Evolutionary conservation across 2,329 filamentous ascomycete genomes (phyloP).

Genomic region (Calonectria montana): DNA sequence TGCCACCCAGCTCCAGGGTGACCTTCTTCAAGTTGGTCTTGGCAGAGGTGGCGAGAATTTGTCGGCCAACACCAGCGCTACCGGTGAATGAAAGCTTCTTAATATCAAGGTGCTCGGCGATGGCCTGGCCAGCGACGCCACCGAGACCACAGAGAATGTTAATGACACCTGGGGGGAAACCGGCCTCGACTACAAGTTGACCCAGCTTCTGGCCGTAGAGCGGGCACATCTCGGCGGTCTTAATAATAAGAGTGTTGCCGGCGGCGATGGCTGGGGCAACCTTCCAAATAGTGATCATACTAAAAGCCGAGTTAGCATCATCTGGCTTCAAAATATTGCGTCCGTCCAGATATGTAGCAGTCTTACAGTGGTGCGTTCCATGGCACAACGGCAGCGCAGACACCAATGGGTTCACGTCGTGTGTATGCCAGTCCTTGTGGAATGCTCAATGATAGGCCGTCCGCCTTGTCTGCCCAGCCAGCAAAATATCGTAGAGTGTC

Average conservation of each 20-base stretch:
- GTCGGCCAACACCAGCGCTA: slow-evolving; percentile 72
- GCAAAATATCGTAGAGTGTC: slow-evolving; percentile 30
- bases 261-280: slow-evolving; percentile 73
- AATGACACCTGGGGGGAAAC: slow-evolving; percentile 79
- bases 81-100: slow-evolving; percentile 83
- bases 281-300: slow-evolving; percentile 55
- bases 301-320: background rate
- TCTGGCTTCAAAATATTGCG: background rate
- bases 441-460: slow-evolving; percentile 18
- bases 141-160: slow-evolving; percentile 79
- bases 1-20: slow-evolving; percentile 70
- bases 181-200: slow-evolving; percentile 73
- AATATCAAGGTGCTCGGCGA: slow-evolving; percentile 72
- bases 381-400: slow-evolving; percentile 76
- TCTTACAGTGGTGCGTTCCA: slow-evolving; percentile 75
- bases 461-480: slow-evolving; percentile 24
- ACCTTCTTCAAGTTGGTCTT: slow-evolving; percentile 67
- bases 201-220: slow-evolving; percentile 71
- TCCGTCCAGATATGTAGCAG: background rate
- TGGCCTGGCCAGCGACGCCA: slow-evolving; percentile 71
- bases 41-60: slow-evolving; percentile 76
- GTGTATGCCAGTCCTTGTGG: slow-evolving; percentile 24
- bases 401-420: slow-evolving; percentile 74
- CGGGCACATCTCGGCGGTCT: slow-evolving; percentile 73
- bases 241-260: slow-evolving; percentile 71